These are phyloP conservation scores for Domatiomyces catenatus DNA, from an alignment of 2,329 filamentous ascomycete genomes.

Conservation along the genomic window DNA sequence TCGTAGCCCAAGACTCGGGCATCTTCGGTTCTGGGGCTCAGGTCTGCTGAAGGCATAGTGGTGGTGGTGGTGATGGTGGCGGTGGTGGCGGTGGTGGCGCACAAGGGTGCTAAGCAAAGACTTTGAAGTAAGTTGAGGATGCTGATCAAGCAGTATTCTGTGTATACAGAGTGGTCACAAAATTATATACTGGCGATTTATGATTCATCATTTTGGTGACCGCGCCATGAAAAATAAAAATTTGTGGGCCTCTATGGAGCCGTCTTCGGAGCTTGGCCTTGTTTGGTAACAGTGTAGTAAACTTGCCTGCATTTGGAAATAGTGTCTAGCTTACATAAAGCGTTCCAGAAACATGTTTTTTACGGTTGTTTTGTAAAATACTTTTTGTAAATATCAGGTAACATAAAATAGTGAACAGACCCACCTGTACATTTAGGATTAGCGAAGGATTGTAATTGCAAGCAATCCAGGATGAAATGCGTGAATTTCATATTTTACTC, in stretches of 20 bases:
- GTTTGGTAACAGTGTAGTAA: no score
- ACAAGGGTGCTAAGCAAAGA: neutral
- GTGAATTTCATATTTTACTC: no score
- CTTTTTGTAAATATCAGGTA: no score
- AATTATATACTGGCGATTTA: neutral
- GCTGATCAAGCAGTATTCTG: neutral
- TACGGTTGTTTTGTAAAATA: no score
- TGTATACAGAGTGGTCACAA: neutral
- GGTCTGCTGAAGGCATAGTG: slow-evolving; percentile 25
- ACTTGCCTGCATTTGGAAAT: no score
- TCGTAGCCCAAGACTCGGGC: slow-evolving; percentile 69
- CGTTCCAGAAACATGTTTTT: no score
- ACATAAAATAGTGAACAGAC: no score
- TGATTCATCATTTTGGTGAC: neutral
- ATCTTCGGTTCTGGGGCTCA: slow-evolving; percentile 12
- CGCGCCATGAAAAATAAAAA: neutral
- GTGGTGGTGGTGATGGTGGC: slow-evolving; percentile 44
- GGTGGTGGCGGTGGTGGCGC: slow-evolving; percentile 18
- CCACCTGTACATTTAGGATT: no score
- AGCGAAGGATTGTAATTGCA: no score
- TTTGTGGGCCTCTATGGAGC: neutral
- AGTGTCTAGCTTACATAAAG: no score
- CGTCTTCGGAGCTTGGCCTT: neutral
- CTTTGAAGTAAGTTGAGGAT: neutral
- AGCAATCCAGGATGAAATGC: no score